Conservation (phyloP, 805 yeast species). For the Saturnispora silvae region DNA sequence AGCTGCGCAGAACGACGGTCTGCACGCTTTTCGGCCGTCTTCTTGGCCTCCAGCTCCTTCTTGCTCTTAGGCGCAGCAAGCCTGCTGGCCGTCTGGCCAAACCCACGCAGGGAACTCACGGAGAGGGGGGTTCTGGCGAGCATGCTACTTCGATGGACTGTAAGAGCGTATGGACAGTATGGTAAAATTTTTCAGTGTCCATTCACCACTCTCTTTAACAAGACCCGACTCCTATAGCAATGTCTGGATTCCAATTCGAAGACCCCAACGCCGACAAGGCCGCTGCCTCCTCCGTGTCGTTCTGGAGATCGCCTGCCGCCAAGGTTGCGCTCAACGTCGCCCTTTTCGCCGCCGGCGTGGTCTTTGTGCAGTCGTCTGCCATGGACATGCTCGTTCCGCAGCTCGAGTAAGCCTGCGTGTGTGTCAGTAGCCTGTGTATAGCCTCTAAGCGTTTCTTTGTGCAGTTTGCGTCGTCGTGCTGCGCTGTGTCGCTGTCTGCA, state of each 20-base stretch:
- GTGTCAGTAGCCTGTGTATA: no score
- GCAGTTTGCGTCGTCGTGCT: no score
- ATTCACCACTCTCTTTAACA: no score
- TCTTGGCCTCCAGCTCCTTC: slow-evolving; percentile 20
- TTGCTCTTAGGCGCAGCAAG: slow-evolving; percentile 20
- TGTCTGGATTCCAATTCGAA: slow-evolving; percentile 26
- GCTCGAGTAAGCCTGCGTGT: no score
- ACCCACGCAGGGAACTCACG: no score
- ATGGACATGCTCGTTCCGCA: slow-evolving; percentile 81
- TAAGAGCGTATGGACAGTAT: no score
- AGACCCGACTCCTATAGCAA: no score
- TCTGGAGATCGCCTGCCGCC: slow-evolving; percentile 55
- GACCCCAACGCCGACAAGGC: slow-evolving; percentile 16
- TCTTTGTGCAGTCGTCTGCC: slow-evolving; percentile 65
- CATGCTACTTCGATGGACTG: no score
- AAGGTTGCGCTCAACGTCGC: slow-evolving; percentile 53
- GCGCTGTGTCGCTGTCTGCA: no score
- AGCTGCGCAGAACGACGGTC: slow-evolving; percentile 19
- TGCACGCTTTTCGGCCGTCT: slow-evolving; percentile 17
- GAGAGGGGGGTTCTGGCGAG: not conserved
- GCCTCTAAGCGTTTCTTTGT: no score
- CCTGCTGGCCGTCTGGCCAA: not conserved
- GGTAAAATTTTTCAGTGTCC: no score
- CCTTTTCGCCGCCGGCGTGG: slow-evolving; percentile 63
- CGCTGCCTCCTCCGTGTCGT: slow-evolving; percentile 30